phyloP scores from a whole-genome alignment of 2,329 filamentous ascomycete genomes.

The Hortaea werneckii region DNA sequence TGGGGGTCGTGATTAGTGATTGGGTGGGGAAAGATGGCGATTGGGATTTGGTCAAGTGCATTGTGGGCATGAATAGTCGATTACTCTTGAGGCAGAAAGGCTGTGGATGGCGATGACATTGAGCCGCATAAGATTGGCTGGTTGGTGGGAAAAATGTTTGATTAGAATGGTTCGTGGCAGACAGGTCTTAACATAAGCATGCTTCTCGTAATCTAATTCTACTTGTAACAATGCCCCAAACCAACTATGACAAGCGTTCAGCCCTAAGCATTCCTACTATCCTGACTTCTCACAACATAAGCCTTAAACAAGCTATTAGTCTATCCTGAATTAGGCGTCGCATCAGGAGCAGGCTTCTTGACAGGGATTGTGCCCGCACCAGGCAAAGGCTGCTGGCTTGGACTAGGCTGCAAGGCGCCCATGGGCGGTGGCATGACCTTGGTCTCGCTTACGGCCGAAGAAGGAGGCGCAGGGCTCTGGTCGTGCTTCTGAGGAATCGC shows the following conservation, averaged over 20 bases:
- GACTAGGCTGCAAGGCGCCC: slow-evolving; percentile 2
- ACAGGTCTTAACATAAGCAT: too few relatives aligned
- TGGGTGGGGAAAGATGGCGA: slow-evolving; percentile 81
- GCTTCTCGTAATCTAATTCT: too few relatives aligned
- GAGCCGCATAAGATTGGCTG: too few relatives aligned
- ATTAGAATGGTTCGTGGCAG: too few relatives aligned
- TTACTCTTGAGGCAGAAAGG: slow-evolving; percentile 13
- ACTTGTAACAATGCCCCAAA: too few relatives aligned
- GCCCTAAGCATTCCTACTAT: too few relatives aligned
- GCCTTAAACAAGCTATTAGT: too few relatives aligned
- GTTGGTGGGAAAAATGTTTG: too few relatives aligned
- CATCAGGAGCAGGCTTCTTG: not conserved
- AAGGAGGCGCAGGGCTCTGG: slow-evolving; percentile 4
- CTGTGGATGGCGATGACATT: slow-evolving; percentile 4
- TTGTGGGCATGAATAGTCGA: slow-evolving; percentile 72
- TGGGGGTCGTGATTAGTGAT: slow-evolving; percentile 84
- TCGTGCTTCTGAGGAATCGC: slow-evolving; percentile 25
- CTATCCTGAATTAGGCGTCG: not conserved
- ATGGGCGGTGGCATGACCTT: slow-evolving; percentile 1
- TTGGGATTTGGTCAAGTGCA: slow-evolving; percentile 80
- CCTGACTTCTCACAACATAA: too few relatives aligned
- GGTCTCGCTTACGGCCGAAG: not conserved
- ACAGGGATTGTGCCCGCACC: slow-evolving; percentile 1
- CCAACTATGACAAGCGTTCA: too few relatives aligned
- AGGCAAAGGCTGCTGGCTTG: not conserved